These are phyloP conservation scores for Melocanna baccifera DNA, from an alignment of 176 grass and related monocot genomes.

Conservation along the genomic window DNA sequence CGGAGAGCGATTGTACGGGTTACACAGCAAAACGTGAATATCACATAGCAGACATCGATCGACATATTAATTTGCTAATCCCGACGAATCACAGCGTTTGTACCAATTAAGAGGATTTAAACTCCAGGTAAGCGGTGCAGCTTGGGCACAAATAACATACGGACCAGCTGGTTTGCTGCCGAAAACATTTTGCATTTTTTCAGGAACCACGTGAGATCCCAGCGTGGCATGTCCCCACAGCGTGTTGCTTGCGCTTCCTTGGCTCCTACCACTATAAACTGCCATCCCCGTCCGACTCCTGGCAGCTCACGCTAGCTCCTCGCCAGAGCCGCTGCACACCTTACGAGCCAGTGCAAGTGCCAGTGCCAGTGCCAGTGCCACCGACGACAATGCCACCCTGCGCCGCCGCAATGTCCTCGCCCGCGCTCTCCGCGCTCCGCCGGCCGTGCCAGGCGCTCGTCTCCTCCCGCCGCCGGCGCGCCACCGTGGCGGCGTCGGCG, in stretches of 20 bases:
- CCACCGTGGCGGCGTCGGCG: neutral
- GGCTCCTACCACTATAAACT: neutral
- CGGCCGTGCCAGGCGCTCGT: neutral
- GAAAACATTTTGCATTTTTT: neutral
- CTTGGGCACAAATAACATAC: no score
- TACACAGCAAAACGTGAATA: no score
- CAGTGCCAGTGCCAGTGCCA: neutral
- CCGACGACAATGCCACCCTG: neutral
- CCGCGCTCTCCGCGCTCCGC: neutral
- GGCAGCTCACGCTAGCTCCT: neutral
- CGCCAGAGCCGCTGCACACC: neutral
- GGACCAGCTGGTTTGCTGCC: no score
- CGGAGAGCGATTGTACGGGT: no score
- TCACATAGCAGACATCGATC: neutral
- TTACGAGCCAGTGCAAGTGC: neutral
- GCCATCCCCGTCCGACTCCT: neutral
- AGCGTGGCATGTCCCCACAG: neutral
- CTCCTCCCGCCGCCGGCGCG: neutral
- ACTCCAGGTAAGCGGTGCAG: no score
- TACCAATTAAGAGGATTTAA: neutral
- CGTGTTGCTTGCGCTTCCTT: no score
- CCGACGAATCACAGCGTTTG: neutral
- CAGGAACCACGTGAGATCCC: neutral
- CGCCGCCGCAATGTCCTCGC: neutral
- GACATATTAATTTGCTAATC: neutral